phyloP scores from a whole-genome alignment of 257 asterid genomes.

The Fraxinus quadrangulata region DNA sequence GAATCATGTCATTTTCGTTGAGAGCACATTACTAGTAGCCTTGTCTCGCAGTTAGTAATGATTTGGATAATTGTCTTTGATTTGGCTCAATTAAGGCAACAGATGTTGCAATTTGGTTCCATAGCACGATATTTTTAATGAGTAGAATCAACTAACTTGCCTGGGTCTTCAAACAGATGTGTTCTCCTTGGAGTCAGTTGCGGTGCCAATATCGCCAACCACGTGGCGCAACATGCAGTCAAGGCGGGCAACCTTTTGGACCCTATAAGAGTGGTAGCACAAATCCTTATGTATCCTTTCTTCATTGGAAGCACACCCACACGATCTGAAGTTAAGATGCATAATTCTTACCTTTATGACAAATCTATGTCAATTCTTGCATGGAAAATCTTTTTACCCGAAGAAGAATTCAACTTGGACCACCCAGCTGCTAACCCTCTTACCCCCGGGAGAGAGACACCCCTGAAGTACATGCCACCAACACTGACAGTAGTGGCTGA shows the following conservation, averaged over 20 bases:
- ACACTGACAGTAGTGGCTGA: slow-evolving; percentile 80
- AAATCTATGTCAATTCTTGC: slow-evolving; percentile 62
- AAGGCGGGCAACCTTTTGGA: slow-evolving; percentile 59
- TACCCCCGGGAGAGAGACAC: slow-evolving; percentile 30
- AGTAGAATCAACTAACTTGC: slow-evolving; percentile 25
- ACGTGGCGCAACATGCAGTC: slow-evolving; percentile 55
- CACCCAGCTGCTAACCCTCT: slow-evolving; percentile 83
- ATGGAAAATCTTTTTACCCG: slow-evolving; percentile 78
- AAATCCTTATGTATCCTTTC: slow-evolving; percentile 81
- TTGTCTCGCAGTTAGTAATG: not conserved
- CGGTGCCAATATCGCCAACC: slow-evolving; percentile 78
- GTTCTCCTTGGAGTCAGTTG: slow-evolving; percentile 87
- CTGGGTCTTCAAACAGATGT: slow-evolving; percentile 50
- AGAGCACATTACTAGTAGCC: not conserved
- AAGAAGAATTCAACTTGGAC: slow-evolving; percentile 55
- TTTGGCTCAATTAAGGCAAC: not conserved
- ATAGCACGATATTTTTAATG: not conserved
- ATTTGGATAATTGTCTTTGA: not conserved
- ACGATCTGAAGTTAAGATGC: slow-evolving; percentile 57
- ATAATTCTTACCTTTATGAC: slow-evolving; percentile 73
- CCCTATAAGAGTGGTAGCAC: slow-evolving; percentile 82
- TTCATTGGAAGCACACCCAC: slow-evolving; percentile 70
- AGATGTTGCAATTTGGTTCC: not conserved
- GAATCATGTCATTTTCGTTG: not conserved
- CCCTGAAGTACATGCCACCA: slow-evolving; percentile 76